Evolutionary conservation across 208 protist species (phyloP).

Genomic region (Trypanosoma rangeli): DNA sequence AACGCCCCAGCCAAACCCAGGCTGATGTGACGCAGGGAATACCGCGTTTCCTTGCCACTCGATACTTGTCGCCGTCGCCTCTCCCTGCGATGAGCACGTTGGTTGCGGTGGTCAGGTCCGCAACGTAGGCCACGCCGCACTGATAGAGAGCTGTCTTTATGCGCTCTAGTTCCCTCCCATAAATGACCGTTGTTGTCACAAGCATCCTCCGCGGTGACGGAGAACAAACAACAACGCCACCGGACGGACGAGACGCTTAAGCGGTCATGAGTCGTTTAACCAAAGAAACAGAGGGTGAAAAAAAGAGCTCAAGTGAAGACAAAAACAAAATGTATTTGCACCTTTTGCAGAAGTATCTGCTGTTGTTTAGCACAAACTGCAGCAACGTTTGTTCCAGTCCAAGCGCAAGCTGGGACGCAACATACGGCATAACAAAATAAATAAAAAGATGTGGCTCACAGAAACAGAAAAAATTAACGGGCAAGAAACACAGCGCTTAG

Average conservation of each 20-base stretch:
- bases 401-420: neutral
- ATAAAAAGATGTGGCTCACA: conserved; percentile 16
- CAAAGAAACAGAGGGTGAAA: neutral
- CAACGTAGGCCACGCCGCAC: conserved; percentile 35
- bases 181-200: conserved; percentile 62
- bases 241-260: neutral
- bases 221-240: neutral
- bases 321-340: neutral
- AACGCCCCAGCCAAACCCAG: conserved; percentile 50
- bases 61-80: conserved; percentile 40
- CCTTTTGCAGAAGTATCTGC: neutral
- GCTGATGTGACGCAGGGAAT: conserved; percentile 59
- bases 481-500: conserved; percentile 66
- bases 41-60: conserved; percentile 36
- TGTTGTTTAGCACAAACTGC: neutral
- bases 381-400: neutral
- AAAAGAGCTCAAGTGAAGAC: neutral
- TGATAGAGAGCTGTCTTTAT: conserved; percentile 34
- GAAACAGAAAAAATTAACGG: conserved; percentile 20
- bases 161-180: conserved; percentile 39
- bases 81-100: conserved; percentile 45
- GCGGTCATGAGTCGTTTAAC: neutral
- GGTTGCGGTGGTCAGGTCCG: conserved; percentile 45
- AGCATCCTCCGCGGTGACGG: conserved; percentile 30
- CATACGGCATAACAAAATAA: neutral